Evolutionary conservation across 2,329 filamentous ascomycete genomes (phyloP), one percentile per base, ranked within the genome.

Genomic region (Pseudogymnoascus sp.): DNA sequence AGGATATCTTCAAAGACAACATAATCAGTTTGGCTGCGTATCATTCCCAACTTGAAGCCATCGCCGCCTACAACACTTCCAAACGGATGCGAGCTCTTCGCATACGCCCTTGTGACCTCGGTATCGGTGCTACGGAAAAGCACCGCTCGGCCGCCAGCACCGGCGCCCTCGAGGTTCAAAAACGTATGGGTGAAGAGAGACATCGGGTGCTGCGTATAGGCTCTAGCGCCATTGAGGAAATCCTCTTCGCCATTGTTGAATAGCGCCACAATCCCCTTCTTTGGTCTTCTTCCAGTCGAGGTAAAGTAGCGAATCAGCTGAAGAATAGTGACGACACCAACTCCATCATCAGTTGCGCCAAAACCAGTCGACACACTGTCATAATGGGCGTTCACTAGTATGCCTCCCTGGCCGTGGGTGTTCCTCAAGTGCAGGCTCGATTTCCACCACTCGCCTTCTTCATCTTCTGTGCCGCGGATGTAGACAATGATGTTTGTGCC

Each of bases 171-270:
- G 13, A 99, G 82, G 67, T 99, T 99, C 65, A 97, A 77, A 70
- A 99, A 97, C 0, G 90, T 90, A 69, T 92, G 88, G 8, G 90
- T 82, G 60, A 95, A 88, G 58, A 83, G 83, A 9, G 90, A 84
- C 63, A 96, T 78, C 0, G 91, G 89, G 70, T 92, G 90, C 65
- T 90, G 84, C 26, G 88, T 85, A 69, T 95, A 96, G 5, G 88
- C 91, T 62, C 84, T 82, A 5, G 92, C 91, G 0, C 94, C 94
- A 65, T 95, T 89, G 9, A 97, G 77, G 34, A 85, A 94, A 68
- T 97, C 92, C 71, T 99, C 94, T 70, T 99, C 94, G 34, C 89
- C 92, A 69, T 97, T 96, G 77, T 99, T 99, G 70, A 97, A 81
- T 26, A 97, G 79, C 8, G 90, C 80, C 12, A 97, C 82, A 41